These are phyloP conservation scores for Arxiozyma heterogenica DNA, from an alignment of 1,139 yeast species.

Conservation along the genomic window DNA sequence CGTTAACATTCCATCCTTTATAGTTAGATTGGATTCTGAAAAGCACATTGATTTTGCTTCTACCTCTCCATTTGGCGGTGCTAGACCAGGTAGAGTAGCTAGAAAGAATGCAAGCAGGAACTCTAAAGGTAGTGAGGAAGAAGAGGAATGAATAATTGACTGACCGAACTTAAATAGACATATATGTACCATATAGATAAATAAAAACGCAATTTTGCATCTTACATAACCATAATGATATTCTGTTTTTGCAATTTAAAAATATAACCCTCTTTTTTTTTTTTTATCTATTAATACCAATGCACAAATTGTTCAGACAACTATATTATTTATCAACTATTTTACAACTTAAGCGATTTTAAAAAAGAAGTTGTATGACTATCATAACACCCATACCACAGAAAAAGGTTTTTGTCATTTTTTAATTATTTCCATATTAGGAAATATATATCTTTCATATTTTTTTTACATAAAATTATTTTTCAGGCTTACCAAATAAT, in stretches of 20 bases:
- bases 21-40: constrained; percentile 99
- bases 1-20: constrained; percentile 97
- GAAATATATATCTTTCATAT: not conserved
- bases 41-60: constrained; percentile 99
- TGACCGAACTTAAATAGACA: not conserved
- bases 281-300: too few species aligned
- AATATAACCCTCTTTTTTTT: not conserved
- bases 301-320: too few species aligned
- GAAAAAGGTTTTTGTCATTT: not conserved
- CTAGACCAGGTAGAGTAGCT: constrained; percentile 99
- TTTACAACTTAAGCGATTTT: too few species aligned
- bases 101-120: constrained; percentile 80
- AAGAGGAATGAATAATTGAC: constrained; percentile 38
- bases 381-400: not conserved
- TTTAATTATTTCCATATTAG: not conserved
- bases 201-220: not conserved
- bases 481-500: not conserved
- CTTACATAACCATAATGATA: not conserved
- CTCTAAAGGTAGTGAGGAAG: constrained; percentile 38
- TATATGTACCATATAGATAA: not conserved
- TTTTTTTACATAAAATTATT: too few species aligned
- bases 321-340: too few species aligned
- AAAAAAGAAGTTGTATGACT: not conserved
- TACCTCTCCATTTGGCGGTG: constrained; percentile 99
- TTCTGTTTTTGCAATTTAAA: not conserved